Base-by-base conservation (phyloP, 768 basidiomycete genomes). In the Kockovaella imperatae region DNA sequence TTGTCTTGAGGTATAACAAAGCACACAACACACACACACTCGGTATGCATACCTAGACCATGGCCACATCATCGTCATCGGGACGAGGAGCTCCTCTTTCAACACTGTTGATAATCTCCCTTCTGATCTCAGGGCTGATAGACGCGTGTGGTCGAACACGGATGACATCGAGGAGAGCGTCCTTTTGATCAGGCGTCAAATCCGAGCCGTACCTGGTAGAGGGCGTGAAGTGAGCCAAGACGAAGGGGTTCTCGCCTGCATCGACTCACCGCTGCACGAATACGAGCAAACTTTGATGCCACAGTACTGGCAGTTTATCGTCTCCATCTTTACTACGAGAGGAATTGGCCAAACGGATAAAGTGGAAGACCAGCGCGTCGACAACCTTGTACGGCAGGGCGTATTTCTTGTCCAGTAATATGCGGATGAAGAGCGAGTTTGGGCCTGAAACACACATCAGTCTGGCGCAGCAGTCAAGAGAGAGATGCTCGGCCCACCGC, bases 301-400 rank as follows among this genome's bases (percentile, higher is more conserved):
- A 99, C 10, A 99, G 76, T 11, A 97, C 95, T n/a, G 95, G 93
- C 25, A 97, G 77, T 67, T 83, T 82, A 39, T 84, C 82, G 1
- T 80, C 74, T 1, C 67, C 71, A 41, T 87, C 85, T 21, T 81
- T 83, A 40, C 80, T 36, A 80, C 81, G 42, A 35, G 65, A 86
- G 13, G 82, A 83, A 69, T 95, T 93, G 21, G 90, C 89, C 35
- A 97, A 81, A 21, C 90, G 84, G 62, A 97, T 89, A 69, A 95
- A 99, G 74, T 99, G 95, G 77, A 95, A 93, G 11, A 96, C 91
- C 49, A 99, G 80, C 2, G 87, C 86, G 67, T 99, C 95, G 45
- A 99, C 81, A 24, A 95, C 93, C 74, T 97, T 93, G 77, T 90
- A 99, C 0, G 95, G 95, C 25, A 99, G 75, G 52, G 95, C 88